phyloP scores from a whole-genome alignment of 192 early-diverging fungal genomes.

The Podochytrium sp. region DNA sequence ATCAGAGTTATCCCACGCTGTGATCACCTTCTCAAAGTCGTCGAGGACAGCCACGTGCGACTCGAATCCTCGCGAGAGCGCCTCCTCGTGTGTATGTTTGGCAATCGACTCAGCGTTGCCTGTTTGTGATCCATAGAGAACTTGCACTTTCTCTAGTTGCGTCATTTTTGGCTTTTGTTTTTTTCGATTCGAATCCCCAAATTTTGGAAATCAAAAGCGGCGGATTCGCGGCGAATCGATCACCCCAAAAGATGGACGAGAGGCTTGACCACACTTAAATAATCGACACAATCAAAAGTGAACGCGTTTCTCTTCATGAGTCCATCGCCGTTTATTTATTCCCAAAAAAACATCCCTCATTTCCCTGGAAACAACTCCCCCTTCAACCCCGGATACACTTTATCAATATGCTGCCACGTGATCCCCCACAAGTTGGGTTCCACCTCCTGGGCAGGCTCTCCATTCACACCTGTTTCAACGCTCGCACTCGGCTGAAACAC shows the following conservation, averaged over 20 bases:
- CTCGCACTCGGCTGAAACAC: constrained; percentile 49
- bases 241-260: too few species aligned
- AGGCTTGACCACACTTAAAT: too few species aligned
- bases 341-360: too few species aligned
- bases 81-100: constrained; percentile 78
- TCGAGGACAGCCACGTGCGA: constrained; percentile 66
- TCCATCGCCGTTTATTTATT: too few species aligned
- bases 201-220: not conserved
- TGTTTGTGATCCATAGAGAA: constrained; percentile 90
- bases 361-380: constrained; percentile 57
- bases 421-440: constrained; percentile 66
- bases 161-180: too few species aligned
- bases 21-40: constrained; percentile 66
- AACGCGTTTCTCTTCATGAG: too few species aligned
- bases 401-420: constrained; percentile 70
- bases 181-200: too few species aligned
- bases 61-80: constrained; percentile 70
- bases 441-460: not conserved
- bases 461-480: constrained; percentile 8
- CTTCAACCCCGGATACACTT: constrained; percentile 69
- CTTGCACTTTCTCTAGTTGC: too few species aligned
- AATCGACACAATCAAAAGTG: too few species aligned
- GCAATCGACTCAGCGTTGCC: constrained; percentile 95
- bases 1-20: not conserved
- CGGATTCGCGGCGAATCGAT: too few species aligned